Evolutionary conservation across 1,284 basidiomycete species (phyloP).

Genomic region (Cystobasidium sp.): DNA sequence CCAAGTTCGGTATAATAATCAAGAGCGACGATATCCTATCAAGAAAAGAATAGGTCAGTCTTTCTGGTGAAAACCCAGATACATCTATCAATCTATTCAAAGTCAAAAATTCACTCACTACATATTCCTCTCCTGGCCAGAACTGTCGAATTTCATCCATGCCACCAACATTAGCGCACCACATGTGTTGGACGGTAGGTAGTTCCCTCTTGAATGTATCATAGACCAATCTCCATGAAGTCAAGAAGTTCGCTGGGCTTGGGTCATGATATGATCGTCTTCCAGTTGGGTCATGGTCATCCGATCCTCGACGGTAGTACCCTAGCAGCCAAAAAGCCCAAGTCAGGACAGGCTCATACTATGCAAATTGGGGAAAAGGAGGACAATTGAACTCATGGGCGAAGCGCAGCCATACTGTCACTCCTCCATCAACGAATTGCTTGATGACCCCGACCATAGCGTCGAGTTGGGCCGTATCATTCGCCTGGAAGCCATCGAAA

Average conservation of each 20-base stretch:
- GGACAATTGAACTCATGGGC: constrained; percentile 48
- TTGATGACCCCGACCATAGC: constrained; percentile 56
- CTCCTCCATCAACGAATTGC: constrained; percentile 56
- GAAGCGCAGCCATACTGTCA: constrained; percentile 57
- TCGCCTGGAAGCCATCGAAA: constrained; percentile 49
- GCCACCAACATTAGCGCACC: constrained; percentile 30
- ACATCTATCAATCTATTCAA: too few relatives aligned
- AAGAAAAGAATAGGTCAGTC: neutral
- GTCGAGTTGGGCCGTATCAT: constrained; percentile 54
- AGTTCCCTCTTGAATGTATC: constrained; percentile 23
- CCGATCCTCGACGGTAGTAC: constrained; percentile 28
- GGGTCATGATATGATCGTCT: constrained; percentile 34
- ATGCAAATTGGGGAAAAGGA: neutral
- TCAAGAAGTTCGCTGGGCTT: constrained; percentile 22
- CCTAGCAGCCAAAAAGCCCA: neutral
- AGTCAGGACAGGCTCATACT: neutral
- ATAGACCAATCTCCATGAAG: constrained; percentile 28
- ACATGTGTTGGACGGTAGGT: constrained; percentile 30
- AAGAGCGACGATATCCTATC: constrained; percentile 18
- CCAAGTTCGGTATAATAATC: constrained; percentile 35
- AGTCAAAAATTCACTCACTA: too few relatives aligned
- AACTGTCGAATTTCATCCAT: constrained; percentile 38
- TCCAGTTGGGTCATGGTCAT: constrained; percentile 32
- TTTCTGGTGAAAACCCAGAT: neutral
- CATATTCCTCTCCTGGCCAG: constrained; percentile 40